Percentiles rank a stretch among this genome's conserved stretches.
phyloP scores from a whole-genome alignment of 306 rosid species.

The Sophora flavescens region DNA sequence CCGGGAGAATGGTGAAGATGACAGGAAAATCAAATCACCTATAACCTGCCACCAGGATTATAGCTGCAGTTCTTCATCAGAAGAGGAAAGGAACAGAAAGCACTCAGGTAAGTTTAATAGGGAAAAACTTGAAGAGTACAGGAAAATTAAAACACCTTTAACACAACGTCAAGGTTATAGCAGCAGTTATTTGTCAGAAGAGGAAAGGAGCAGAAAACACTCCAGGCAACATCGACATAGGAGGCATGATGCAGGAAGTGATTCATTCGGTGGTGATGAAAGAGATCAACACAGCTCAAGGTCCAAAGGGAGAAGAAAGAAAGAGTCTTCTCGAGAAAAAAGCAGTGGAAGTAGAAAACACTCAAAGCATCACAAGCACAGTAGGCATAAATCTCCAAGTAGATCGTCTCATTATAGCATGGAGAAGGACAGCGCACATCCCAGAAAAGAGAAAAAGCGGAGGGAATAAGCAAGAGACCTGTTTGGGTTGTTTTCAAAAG shows the following conservation, averaged over 20 bases:
- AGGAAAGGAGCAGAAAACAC: slow-evolving; percentile 69
- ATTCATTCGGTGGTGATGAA: slow-evolving; percentile 63
- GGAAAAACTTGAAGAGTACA: slow-evolving; percentile 49
- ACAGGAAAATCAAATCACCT: slow-evolving; percentile 55
- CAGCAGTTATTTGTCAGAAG: slow-evolving; percentile 63
- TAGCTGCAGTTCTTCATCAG: slow-evolving; percentile 62
- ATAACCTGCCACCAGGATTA: slow-evolving; percentile 42
- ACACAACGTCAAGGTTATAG: slow-evolving; percentile 30
- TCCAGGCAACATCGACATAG: slow-evolving; percentile 61
- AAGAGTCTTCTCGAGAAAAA: slow-evolving; percentile 73
- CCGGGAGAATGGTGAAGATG: slow-evolving; percentile 50
- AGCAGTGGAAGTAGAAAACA: slow-evolving; percentile 66
- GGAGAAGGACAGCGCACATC: slow-evolving; percentile 56
- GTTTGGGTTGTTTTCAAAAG: slow-evolving; percentile 11
- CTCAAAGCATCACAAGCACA: slow-evolving; percentile 66
- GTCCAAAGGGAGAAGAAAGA: slow-evolving; percentile 67
- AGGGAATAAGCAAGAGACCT: slow-evolving; percentile 54
- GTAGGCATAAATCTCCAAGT: slow-evolving; percentile 65
- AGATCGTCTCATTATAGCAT: slow-evolving; percentile 52
- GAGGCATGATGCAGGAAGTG: slow-evolving; percentile 65
- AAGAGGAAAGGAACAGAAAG: slow-evolving; percentile 76
- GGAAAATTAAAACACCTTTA: slow-evolving; percentile 51
- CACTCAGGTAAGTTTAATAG: slow-evolving; percentile 45
- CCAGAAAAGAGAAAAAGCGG: slow-evolving; percentile 64
- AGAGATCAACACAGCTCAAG: slow-evolving; percentile 56